Conservation (phyloP, 805 yeast species). For the Candida khao-thaluensis region DNA sequence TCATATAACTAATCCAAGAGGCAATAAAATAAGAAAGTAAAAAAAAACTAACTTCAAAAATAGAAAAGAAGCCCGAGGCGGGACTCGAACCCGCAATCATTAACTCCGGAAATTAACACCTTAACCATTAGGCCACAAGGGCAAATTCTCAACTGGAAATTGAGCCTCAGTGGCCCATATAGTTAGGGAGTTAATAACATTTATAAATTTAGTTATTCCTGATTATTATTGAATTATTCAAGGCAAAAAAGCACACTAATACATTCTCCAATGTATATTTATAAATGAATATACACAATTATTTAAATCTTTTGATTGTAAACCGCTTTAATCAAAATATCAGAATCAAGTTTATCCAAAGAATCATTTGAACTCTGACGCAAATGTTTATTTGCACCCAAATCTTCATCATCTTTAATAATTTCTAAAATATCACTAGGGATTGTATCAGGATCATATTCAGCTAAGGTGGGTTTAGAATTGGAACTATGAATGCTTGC, state of each 20-base stretch:
- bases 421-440: slow-evolving; percentile 15
- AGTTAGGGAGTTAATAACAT: no score
- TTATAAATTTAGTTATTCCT: no score
- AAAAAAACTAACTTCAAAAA: no score
- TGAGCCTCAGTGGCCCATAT: no score
- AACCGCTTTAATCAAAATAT: slow-evolving; percentile 3
- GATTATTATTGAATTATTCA: no score
- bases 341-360: slow-evolving; percentile 1
- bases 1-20: no score
- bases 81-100: slow-evolving; percentile 80
- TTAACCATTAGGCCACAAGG: slow-evolving; percentile 76
- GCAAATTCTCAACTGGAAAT: slow-evolving; percentile 29
- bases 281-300: no score
- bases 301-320: slow-evolving; percentile 5
- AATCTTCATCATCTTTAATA: slow-evolving; percentile 9
- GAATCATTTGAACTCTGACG: slow-evolving; percentile 2
- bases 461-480: slow-evolving; percentile 6
- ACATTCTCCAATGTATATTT: no score
- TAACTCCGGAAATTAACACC: slow-evolving; percentile 71
- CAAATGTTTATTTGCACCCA: slow-evolving; percentile 3
- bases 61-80: slow-evolving; percentile 54
- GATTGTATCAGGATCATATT: neutral
- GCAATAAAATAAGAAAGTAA: no score
- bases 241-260: no score
- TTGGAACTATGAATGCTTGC: neutral